Evolutionary conservation across 768 basidiomycete species (phyloP).

Genomic region (Naganishia kalamii): DNA sequence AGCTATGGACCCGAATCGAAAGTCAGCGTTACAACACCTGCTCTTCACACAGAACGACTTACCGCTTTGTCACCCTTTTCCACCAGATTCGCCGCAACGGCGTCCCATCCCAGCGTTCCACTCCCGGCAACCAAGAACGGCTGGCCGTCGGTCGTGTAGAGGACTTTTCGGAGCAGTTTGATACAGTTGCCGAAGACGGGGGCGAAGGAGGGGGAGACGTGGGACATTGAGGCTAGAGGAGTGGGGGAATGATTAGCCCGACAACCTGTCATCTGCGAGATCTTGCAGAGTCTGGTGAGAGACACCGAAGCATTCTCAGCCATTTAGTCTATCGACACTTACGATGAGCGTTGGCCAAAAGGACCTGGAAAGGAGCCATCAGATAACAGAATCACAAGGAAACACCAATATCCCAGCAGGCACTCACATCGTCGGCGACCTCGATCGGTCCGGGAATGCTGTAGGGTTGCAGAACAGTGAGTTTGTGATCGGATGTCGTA

Average conservation of each 20-base stretch:
- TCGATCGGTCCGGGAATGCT: conserved; percentile 55
- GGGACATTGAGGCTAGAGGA: conserved; percentile 51
- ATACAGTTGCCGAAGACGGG: conserved; percentile 82
- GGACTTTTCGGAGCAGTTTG: conserved; percentile 70
- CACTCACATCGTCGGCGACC: conserved; percentile 56
- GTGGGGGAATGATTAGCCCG: background rate
- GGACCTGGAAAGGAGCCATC: conserved; percentile 53
- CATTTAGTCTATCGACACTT: conserved; percentile 19
- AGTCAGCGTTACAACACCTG: background rate
- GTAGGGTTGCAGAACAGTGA: background rate
- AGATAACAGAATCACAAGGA: background rate
- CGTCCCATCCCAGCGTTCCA: conserved; percentile 93
- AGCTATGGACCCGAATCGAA: conserved; percentile 46
- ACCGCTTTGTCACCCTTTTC: conserved; percentile 46
- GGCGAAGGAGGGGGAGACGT: conserved; percentile 81
- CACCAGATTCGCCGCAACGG: conserved; percentile 81
- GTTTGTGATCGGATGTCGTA: background rate
- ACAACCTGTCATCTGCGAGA: background rate
- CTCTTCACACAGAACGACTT: conserved; percentile 16
- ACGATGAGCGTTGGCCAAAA: conserved; percentile 88
- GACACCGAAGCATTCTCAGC: no score
- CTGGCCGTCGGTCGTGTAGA: conserved; percentile 66
- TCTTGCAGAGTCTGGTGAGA: background rate
- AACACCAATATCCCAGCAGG: background rate
- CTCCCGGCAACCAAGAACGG: conserved; percentile 90